A percentile compares a stretch with the other conserved stretches of the same genome.
phyloP scores from a whole-genome alignment of 108 stramenopile species.

The Bacterosira constricta region DNA sequence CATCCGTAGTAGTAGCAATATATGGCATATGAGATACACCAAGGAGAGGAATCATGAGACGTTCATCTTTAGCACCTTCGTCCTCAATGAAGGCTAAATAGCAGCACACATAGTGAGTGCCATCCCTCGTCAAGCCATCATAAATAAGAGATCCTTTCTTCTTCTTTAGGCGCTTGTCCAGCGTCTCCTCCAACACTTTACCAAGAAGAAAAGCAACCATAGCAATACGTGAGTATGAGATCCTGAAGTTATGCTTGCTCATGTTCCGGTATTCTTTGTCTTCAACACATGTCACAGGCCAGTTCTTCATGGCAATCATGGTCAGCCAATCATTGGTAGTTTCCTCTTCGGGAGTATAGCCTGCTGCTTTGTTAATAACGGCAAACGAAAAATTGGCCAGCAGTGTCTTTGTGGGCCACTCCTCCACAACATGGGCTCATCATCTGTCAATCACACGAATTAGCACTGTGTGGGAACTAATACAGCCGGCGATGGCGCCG shows the following conservation, averaged over 20 bases:
- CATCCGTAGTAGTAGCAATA: background rate
- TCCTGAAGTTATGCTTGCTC: background rate
- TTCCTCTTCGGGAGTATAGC: background rate
- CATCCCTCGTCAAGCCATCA: constrained; percentile 2
- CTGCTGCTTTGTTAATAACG: background rate
- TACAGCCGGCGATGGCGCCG: no score
- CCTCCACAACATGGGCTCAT: no score
- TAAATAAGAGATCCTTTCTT: background rate
- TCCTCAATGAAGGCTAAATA: background rate
- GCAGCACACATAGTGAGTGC: background rate
- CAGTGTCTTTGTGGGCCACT: background rate
- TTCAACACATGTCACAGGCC: background rate
- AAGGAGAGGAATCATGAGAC: background rate
- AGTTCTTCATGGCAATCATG: background rate
- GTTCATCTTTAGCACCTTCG: background rate
- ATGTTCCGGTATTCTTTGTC: background rate
- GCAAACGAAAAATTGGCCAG: background rate
- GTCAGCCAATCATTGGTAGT: background rate
- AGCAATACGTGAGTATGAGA: background rate
- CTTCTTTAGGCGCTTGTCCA: background rate
- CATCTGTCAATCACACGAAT: no score
- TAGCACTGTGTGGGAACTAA: no score
- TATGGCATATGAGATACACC: background rate
- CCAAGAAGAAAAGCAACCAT: background rate
- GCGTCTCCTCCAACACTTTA: background rate